Conservation (phyloP, 352 stramenopile species). For the Pythium apleroticum region DNA sequence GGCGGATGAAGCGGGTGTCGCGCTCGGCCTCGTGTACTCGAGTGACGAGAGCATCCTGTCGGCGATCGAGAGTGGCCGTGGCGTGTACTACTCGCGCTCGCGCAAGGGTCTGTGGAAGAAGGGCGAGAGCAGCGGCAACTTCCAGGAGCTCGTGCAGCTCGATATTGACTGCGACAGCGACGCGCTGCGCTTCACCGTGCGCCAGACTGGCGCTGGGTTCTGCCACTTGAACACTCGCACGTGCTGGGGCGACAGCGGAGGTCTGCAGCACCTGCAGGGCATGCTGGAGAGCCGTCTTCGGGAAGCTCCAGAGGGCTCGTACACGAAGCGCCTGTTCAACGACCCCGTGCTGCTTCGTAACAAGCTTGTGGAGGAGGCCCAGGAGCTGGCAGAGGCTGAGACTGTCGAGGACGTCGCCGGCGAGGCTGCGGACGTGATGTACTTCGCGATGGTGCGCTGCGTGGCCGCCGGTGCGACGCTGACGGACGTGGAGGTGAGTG, state of each 20-base stretch:
- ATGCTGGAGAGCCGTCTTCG: conserved; percentile 85
- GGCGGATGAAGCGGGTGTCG: conserved; percentile 86
- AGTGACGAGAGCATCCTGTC: conserved; percentile 90
- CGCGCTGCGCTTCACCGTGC: conserved; percentile 93
- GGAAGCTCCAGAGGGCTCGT: conserved; percentile 92
- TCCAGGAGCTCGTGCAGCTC: conserved; percentile 91
- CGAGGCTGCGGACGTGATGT: conserved; percentile 95
- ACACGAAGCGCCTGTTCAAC: conserved; percentile 96
- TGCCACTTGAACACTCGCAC: conserved; percentile 91
- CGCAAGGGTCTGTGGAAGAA: conserved; percentile 93
- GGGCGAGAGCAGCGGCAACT: conserved; percentile 94
- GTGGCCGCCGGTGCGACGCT: conserved; percentile 91
- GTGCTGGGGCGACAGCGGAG: conserved; percentile 90
- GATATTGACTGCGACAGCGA: conserved; percentile 96
- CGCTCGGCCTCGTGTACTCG: conserved; percentile 94
- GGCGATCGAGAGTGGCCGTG: conserved; percentile 84
- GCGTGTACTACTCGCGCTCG: conserved; percentile 95
- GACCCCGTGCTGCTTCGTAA: conserved; percentile 91
- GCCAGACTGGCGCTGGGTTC: conserved; percentile 77
- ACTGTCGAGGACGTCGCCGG: conserved; percentile 87
- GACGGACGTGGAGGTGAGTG: conserved; percentile 85
- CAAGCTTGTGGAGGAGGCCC: conserved; percentile 96
- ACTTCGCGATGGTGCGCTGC: conserved; percentile 95
- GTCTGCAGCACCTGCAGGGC: conserved; percentile 88
- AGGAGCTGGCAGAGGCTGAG: conserved; percentile 91